These are phyloP conservation scores for Sonneratia caseolaris DNA, from an alignment of 345 rosid species.

Conservation along the genomic window DNA sequence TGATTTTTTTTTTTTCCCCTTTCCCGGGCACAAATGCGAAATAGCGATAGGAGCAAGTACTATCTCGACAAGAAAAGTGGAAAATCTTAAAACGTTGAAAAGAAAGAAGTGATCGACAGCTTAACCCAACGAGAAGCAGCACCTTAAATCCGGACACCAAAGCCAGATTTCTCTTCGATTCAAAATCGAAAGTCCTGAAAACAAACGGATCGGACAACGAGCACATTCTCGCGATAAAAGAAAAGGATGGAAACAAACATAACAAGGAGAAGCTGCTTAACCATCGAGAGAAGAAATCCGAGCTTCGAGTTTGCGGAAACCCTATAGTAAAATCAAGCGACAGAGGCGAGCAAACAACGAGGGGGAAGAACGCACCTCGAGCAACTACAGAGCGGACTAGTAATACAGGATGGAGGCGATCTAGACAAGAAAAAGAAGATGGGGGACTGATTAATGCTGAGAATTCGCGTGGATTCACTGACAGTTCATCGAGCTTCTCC, in stretches of 20 bases:
- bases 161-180: conserved; percentile 41
- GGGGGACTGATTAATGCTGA: neutral
- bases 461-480: neutral
- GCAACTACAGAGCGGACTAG: neutral
- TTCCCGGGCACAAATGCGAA: neutral
- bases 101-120: neutral
- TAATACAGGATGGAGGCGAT: neutral
- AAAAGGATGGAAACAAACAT: neutral
- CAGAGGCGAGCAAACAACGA: neutral
- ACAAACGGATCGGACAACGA: neutral
- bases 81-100: too few relatives aligned
- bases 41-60: neutral
- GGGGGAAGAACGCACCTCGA: conserved; percentile 3
- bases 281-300: neutral
- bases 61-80: neutral
- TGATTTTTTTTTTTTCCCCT: too few relatives aligned
- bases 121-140: neutral
- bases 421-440: too few relatives aligned
- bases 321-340: neutral
- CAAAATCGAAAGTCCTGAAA: conserved; percentile 17
- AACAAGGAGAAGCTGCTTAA: neutral
- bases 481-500: neutral
- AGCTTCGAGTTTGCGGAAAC: neutral
- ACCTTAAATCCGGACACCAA: conserved; percentile 93
- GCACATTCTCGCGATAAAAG: neutral